Evolutionary conservation across 257 asterid genomes (phyloP), one percentile per base, ranked within the genome.

Genomic region (Ocimum tenuiflorum): DNA sequence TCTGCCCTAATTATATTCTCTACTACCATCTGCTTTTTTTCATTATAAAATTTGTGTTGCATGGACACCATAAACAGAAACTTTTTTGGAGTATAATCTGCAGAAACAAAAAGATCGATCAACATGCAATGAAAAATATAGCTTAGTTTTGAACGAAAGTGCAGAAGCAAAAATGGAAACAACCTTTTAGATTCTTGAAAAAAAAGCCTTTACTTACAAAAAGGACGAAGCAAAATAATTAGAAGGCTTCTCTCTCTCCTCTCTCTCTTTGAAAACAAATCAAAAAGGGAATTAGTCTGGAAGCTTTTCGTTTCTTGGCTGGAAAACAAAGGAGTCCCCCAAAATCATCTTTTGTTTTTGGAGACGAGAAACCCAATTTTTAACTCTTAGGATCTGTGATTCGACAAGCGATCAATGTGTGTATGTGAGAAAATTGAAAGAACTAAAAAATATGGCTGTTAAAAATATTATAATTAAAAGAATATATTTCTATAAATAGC

Each of bases 1-100:
- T 61, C 75, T 73, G 69, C 76, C 79, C 78, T 63, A 68, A 68
- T 58, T 57, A 73, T 68, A 35, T 56, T 41, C 71, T 57, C 63
- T 54, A 68, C 65, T 56, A 63, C 7, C 35, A 14, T 33, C 8
- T 7, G 18, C 1, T 17, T 17, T n/a, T 7, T n/a, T 63, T 7
- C n/a, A 31, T 36, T 31, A 27, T 42, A 11, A 27, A 27, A 1
- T 18, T 68, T 69, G 2, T 13, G 8, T 42, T 67, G 74, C 72
- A 68, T 68, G n/a, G n/a, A n/a, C n/a, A n/a, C n/a, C n/a, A n/a
- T n/a, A n/a, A n/a, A n/a, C n/a, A n/a, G n/a, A n/a, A n/a, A n/a
- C n/a, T n/a, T n/a, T n/a, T n/a, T n/a, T 27, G 31, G 31, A 27
- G 31, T 27, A 2, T 46, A 60, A 13, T 39, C 22, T 19, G 11